phyloP scores from a whole-genome alignment of 768 basidiomycete genomes.

The Phlebiopsis flavidoalba region DNA sequence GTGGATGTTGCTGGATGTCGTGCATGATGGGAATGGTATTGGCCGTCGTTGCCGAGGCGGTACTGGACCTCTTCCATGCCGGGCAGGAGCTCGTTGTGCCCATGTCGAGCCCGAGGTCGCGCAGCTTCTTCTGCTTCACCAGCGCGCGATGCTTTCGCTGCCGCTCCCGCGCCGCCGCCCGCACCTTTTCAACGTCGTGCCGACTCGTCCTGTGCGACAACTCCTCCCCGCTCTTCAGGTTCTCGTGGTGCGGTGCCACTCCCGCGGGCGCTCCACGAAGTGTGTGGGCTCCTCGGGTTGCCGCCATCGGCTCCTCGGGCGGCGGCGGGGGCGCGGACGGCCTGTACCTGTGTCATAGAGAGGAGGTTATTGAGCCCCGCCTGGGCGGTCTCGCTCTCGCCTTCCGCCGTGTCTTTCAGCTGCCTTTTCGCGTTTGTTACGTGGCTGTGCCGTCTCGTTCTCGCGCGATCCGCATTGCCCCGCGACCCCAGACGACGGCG shows the following conservation, averaged over 20 bases:
- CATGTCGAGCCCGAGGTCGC: slow-evolving; percentile 80
- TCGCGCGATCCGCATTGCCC: slow-evolving; percentile 64
- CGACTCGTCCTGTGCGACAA: slow-evolving; percentile 53
- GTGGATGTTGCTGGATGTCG: slow-evolving; percentile 21
- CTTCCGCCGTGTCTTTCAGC: slow-evolving; percentile 82
- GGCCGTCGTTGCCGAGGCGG: slow-evolving; percentile 42
- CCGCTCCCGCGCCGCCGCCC: slow-evolving; percentile 72
- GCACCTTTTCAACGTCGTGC: slow-evolving; percentile 65
- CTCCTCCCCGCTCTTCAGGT: slow-evolving; percentile 18
- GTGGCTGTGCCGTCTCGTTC: slow-evolving; percentile 71
- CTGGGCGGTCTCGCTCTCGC: slow-evolving; percentile 62
- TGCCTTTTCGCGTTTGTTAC: slow-evolving; percentile 79
- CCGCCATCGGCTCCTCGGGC: slow-evolving; percentile 10
- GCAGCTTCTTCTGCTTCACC: slow-evolving; percentile 76
- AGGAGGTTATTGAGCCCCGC: slow-evolving; percentile 25
- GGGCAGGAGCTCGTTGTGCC: slow-evolving; percentile 63
- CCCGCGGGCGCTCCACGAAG: neutral
- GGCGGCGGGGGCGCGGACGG: slow-evolving; percentile 15
- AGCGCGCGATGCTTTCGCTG: slow-evolving; percentile 78
- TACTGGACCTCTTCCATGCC: slow-evolving; percentile 66
- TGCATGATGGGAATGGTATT: slow-evolving; percentile 33
- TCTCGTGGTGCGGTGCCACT: neutral
- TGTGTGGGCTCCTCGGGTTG: slow-evolving; percentile 5
- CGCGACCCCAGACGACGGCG: slow-evolving; percentile 28
- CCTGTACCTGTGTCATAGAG: slow-evolving; percentile 22